These are phyloP conservation scores for Jamesozyma spencerorum DNA, from an alignment of 805 yeast genomes.

Conservation along the genomic window DNA sequence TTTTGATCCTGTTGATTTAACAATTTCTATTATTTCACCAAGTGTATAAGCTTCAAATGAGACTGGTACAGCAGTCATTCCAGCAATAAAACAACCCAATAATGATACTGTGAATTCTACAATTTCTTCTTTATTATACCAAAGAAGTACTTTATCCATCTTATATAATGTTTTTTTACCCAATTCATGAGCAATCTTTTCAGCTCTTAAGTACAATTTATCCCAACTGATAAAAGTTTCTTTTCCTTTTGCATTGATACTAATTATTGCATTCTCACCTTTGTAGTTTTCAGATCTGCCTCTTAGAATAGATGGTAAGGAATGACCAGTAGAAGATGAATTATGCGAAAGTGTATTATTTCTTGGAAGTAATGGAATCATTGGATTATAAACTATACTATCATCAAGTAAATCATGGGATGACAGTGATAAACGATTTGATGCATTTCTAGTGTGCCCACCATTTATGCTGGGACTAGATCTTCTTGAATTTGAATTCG, in stretches of 20 bases:
- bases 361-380: conserved; percentile 37
- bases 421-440: conserved; percentile 26
- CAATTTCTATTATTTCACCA: conserved; percentile 60
- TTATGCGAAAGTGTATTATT: conserved; percentile 1
- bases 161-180: conserved; percentile 39
- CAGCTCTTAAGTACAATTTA: conserved; percentile 70
- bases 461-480: conserved; percentile 7
- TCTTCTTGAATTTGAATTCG: conserved; percentile 20
- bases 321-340: conserved; percentile 21
- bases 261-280: conserved; percentile 61
- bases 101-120: conserved; percentile 79
- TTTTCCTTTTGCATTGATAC: conserved; percentile 72
- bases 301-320: conserved; percentile 62
- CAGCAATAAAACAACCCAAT: conserved; percentile 87
- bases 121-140: conserved; percentile 77
- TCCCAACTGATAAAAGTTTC: conserved; percentile 85
- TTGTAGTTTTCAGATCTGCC: conserved; percentile 59
- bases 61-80: conserved; percentile 90
- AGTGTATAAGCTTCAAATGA: conserved; percentile 57
- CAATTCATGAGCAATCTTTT: conserved; percentile 61
- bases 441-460: conserved; percentile 11
- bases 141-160: conserved; percentile 74
- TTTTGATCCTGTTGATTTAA: conserved; percentile 66
- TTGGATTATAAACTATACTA: conserved; percentile 20
- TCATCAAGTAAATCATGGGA: conserved; percentile 19